Evolutionary conservation across 164 flowering plant genomes (phyloP), one percentile per base, ranked within the genome.

Genomic region (Warburgia ugandensis): DNA sequence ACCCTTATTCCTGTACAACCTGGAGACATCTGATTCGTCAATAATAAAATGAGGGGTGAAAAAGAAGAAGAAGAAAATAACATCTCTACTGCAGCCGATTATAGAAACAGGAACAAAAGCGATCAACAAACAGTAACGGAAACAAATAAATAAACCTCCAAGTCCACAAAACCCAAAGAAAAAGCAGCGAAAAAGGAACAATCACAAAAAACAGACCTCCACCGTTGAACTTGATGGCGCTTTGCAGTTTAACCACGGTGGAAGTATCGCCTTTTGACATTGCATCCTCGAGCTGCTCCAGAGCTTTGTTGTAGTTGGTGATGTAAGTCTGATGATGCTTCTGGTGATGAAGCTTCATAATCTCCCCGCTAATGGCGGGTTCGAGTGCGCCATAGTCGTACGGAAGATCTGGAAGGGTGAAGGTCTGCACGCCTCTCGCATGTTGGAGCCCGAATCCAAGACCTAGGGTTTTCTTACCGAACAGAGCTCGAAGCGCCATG

Each of bases 181-280:
- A 11, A 1, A 1, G 13, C 10, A 33, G 22, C 12, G 23, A 29
- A 17, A 48, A 48, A 22, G 16, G 13, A 44, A 14, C 25, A 17
- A 17, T n/a, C 11, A 29, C 10, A n/a, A 29, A 33, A 39, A 52
- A 14, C 5, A 22, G 21, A 92, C 95, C 99, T 85, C 99, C 99
- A 65, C 99, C 99, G 45, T 92, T 92, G 76, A 92, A 92, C 62
- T 86, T 92, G 76, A 92, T 71, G 60, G 96, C 91, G 61, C 83
- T 69, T 68, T 91, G 96, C 70, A 91, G 47, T 56, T 72, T 72
- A 43, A 80, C 96, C 29, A 74, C 79, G 33, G 84, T 46, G 17
- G 79, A 37, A 4, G 90, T 26, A 43, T 87, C 95, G 13, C 86
- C 90, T 45, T 79, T 83, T 36, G 39, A 21, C 37, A 79, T 59